Conservation (phyloP, 2,329 filamentous ascomycete species). For the Fusarium phyllophilum region DNA sequence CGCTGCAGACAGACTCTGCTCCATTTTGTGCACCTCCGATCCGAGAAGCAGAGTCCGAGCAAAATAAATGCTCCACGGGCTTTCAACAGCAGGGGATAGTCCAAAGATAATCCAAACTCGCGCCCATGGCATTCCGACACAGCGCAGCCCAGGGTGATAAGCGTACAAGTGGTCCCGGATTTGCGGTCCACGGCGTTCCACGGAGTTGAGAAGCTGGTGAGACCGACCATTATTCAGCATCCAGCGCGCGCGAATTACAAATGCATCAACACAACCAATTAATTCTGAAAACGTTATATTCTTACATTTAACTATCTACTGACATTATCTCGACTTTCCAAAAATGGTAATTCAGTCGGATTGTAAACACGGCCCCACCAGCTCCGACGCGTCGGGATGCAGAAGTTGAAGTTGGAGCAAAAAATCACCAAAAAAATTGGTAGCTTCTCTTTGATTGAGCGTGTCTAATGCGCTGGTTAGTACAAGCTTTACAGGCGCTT, state of each 20-base stretch:
- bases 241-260: not conserved
- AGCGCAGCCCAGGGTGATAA: not conserved
- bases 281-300: too few relatives aligned
- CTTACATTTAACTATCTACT: too few relatives aligned
- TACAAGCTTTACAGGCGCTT: too few relatives aligned
- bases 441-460: slow-evolving; percentile 32
- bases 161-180: not conserved
- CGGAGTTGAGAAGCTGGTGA: not conserved
- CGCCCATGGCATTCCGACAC: not conserved
- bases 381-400: too few relatives aligned
- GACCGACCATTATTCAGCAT: not conserved
- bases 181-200: slow-evolving; percentile 15
- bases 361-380: too few relatives aligned
- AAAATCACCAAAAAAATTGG: slow-evolving; percentile 5
- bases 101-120: not conserved
- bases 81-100: not conserved
- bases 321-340: too few relatives aligned
- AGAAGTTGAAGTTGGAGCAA: not conserved
- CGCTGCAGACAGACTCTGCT: not conserved
- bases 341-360: too few relatives aligned
- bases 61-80: not conserved
- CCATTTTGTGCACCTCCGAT: not conserved
- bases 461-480: not conserved
- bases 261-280: not conserved
- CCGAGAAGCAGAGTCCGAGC: not conserved